phyloP scores from a whole-genome alignment of 495 filamentous ascomycete genomes.

The Lasiosphaeria miniovina region DNA sequence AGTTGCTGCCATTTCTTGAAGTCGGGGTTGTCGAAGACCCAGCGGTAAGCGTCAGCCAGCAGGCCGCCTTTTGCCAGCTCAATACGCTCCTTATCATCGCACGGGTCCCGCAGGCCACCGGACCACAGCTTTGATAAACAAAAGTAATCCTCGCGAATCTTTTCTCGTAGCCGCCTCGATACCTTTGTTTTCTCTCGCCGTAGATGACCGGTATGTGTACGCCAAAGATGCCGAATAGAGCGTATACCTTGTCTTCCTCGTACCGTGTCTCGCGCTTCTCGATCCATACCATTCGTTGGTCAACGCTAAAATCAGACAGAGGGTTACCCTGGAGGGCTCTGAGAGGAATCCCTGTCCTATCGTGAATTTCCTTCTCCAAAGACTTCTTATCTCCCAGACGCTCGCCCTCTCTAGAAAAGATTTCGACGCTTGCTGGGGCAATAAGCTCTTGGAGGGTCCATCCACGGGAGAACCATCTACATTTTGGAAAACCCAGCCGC shows the following conservation, averaged over 20 bases:
- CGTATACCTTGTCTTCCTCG: slow-evolving; percentile 4
- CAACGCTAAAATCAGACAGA: slow-evolving; percentile 10
- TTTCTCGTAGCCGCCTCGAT: slow-evolving; percentile 4
- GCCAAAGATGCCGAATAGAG: slow-evolving; percentile 7
- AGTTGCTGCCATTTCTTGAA: slow-evolving; percentile 35
- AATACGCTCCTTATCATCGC: slow-evolving; percentile 37
- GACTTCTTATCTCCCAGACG: slow-evolving; percentile 8
- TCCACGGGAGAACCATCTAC: slow-evolving; percentile 6
- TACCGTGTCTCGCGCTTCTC: slow-evolving; percentile 6
- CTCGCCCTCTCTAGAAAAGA: slow-evolving; percentile 4
- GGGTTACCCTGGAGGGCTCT: slow-evolving; percentile 5
- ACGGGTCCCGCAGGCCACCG: slow-evolving; percentile 21
- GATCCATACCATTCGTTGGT: slow-evolving; percentile 3
- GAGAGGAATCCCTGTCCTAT: slow-evolving; percentile 5
- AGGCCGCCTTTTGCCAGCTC: too few relatives aligned
- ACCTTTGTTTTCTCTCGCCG: slow-evolving; percentile 4
- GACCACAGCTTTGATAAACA: slow-evolving; percentile 5
- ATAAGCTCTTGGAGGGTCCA: too few relatives aligned
- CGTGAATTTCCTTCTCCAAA: slow-evolving; percentile 8
- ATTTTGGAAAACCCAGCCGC: neutral
- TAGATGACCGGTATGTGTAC: slow-evolving; percentile 7
- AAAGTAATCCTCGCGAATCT: slow-evolving; percentile 3
- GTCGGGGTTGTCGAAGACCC: slow-evolving; percentile 28
- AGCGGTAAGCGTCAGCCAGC: slow-evolving; percentile 36
- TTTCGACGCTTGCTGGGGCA: slow-evolving; percentile 10